A percentile compares a stretch with the other conserved stretches of the same genome.
Conservation (phyloP, 2,329 filamentous ascomycete species). For the Spiromastix sp. region DNA sequence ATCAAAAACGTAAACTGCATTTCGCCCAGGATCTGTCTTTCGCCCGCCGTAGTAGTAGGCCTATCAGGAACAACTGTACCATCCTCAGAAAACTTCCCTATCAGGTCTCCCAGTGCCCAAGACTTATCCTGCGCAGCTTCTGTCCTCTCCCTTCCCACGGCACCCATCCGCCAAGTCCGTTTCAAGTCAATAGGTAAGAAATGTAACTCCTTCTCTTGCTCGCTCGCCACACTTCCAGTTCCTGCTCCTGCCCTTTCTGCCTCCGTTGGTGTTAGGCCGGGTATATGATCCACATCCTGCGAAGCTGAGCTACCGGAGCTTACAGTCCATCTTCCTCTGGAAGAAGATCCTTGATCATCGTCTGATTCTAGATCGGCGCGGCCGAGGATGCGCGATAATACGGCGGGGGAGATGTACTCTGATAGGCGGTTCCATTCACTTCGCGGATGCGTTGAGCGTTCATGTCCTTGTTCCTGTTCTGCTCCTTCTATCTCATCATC, state of each 20-base stretch:
- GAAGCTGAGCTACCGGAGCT: conserved; percentile 48
- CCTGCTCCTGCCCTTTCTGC: conserved; percentile 9
- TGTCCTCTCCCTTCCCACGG: conserved; percentile 51
- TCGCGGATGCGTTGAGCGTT: background rate
- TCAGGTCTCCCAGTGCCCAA: conserved; percentile 49
- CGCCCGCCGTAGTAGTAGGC: conserved; percentile 15
- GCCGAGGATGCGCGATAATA: conserved; percentile 43
- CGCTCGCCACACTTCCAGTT: conserved; percentile 17
- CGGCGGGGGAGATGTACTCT: conserved; percentile 35
- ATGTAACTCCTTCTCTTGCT: conserved; percentile 37
- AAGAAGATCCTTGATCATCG: too few species aligned
- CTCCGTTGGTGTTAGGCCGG: conserved; percentile 37
- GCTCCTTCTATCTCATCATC: conserved; percentile 19
- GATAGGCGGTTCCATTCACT: conserved; percentile 47
- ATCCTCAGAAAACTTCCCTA: conserved; percentile 24
- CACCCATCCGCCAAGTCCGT: conserved; percentile 51
- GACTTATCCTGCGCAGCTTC: conserved; percentile 52
- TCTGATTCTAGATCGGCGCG: conserved; percentile 19
- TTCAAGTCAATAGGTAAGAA: conserved; percentile 52
- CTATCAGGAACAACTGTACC: conserved; percentile 21
- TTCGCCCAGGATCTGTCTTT: conserved; percentile 43
- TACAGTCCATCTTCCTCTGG: conserved; percentile 42
- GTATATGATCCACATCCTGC: conserved; percentile 49
- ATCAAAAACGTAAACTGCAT: conserved; percentile 54
- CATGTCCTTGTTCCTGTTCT: conserved; percentile 23